Evolutionary conservation across 2,329 filamentous ascomycete genomes (phyloP).

Genomic region (Clarireedia monteithiana): DNA sequence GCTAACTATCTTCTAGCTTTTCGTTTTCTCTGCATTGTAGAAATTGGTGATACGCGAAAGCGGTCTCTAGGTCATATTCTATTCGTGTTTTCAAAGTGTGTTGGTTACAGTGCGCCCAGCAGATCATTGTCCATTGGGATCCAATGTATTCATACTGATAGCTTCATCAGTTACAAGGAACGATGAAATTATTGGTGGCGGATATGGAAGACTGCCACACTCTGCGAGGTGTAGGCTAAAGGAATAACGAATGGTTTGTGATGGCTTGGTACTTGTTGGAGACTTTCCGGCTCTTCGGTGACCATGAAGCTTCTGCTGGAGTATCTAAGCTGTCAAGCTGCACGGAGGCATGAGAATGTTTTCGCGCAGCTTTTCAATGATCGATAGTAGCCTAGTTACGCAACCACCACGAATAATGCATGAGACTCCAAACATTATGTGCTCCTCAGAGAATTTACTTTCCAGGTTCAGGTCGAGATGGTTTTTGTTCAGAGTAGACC

Average conservation of each 20-base stretch:
- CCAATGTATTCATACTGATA: conserved; percentile 15
- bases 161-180: conserved; percentile 22
- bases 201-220: conserved; percentile 19
- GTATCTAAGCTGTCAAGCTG: conserved; percentile 7
- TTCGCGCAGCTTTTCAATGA: conserved; percentile 21
- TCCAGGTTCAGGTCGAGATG: neutral
- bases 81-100: conserved; percentile 27
- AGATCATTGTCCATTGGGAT: conserved; percentile 17
- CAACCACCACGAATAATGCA: conserved; percentile 27
- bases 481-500: neutral
- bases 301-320: conserved; percentile 10
- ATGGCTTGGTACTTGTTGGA: conserved; percentile 17
- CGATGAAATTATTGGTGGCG: conserved; percentile 18
- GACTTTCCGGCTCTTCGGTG: conserved; percentile 15
- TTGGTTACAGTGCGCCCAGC: conserved; percentile 21
- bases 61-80: conserved; percentile 25
- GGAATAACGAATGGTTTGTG: conserved; percentile 10
- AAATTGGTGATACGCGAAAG: conserved; percentile 22
- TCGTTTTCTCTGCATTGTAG: conserved; percentile 72
- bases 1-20: conserved; percentile 43
- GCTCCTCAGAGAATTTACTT: too few relatives aligned
- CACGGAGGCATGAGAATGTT: conserved; percentile 2
- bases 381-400: conserved; percentile 23
- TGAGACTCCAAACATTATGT: conserved; percentile 20
- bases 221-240: conserved; percentile 9